Conservation (phyloP, 164 flowering plant genomes). For the Sedum album region DNA sequence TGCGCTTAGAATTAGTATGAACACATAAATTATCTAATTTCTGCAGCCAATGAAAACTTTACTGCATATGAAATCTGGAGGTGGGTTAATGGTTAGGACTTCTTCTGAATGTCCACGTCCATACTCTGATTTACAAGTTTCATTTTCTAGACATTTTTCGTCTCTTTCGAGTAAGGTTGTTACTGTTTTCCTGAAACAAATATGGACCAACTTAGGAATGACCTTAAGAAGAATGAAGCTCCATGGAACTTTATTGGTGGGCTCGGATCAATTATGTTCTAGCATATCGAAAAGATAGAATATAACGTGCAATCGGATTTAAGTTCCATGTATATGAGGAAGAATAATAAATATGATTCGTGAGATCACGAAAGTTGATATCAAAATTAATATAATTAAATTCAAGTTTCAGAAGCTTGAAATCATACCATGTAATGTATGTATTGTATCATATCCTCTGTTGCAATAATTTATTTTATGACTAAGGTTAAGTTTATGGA, state of each 20-base stretch:
- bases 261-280: background rate
- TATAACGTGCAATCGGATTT: background rate
- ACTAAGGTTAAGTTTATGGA: background rate
- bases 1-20: conserved; percentile 2
- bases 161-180: background rate
- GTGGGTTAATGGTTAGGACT: conserved; percentile 3
- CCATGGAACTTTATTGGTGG: background rate
- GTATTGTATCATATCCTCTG: background rate
- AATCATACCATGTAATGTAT: background rate
- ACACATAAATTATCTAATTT: background rate
- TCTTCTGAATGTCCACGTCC: background rate
- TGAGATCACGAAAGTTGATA: conserved; percentile 7
- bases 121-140: background rate
- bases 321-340: background rate
- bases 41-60: background rate
- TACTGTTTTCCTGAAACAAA: background rate
- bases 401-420: conserved; percentile 1
- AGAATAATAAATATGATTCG: background rate
- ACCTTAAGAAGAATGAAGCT: background rate
- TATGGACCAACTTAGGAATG: background rate
- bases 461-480: conserved; percentile 1
- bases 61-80: background rate
- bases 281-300: background rate
- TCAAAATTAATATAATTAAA: background rate
- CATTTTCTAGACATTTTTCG: background rate